These are phyloP conservation scores for Prunus davidiana DNA, from an alignment of 306 rosid genomes.

Conservation along the genomic window DNA sequence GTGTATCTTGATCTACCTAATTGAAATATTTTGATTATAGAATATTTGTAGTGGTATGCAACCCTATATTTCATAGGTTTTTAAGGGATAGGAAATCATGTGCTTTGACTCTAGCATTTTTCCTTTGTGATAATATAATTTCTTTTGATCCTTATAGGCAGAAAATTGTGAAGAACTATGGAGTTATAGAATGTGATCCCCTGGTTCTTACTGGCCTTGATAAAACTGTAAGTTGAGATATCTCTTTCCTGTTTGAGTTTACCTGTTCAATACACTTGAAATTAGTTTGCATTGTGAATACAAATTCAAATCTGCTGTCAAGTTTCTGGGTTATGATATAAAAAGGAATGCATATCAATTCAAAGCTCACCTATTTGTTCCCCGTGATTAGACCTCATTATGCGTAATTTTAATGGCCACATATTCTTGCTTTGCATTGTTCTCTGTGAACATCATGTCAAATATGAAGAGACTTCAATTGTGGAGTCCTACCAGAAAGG, in stretches of 20 bases:
- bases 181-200: slow-evolving; percentile 74
- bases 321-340: background rate
- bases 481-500: background rate
- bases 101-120: slow-evolving; percentile 7
- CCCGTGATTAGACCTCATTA: background rate
- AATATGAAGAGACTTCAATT: background rate
- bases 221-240: slow-evolving; percentile 53
- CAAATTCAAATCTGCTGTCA: background rate
- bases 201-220: slow-evolving; percentile 71
- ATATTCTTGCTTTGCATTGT: slow-evolving; percentile 3
- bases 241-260: slow-evolving; percentile 3
- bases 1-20: background rate
- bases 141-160: slow-evolving; percentile 52
- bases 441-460: background rate
- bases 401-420: slow-evolving; percentile 5
- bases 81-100: slow-evolving; percentile 13
- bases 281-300: slow-evolving; percentile 6
- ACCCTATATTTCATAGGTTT: background rate
- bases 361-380: background rate
- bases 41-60: background rate
- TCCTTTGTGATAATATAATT: slow-evolving; percentile 16
- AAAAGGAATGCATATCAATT: background rate
- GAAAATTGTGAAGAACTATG: slow-evolving; percentile 71
- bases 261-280: slow-evolving; percentile 12
- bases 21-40: background rate